A percentile compares a stretch with the other conserved stretches of the same genome.
These are phyloP conservation scores for Hymenoscyphus scutula DNA, from an alignment of 2,329 filamentous ascomycete genomes.

Conservation along the genomic window DNA sequence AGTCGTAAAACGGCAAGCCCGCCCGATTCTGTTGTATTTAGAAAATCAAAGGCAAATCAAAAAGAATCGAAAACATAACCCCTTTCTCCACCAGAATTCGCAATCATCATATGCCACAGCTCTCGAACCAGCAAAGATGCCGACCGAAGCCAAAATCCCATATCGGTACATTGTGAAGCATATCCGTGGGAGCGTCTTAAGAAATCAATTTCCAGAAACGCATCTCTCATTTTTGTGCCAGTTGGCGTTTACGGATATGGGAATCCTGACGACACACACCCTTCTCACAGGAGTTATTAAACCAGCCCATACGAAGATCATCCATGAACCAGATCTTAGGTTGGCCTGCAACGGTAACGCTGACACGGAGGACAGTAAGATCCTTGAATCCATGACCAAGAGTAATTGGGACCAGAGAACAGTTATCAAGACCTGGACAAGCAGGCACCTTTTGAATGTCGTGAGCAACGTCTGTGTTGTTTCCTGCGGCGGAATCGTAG, in stretches of 20 bases:
- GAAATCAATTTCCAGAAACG: neutral
- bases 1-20: conserved; percentile 1
- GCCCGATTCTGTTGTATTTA: conserved; percentile 5
- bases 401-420: conserved; percentile 32
- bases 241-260: conserved; percentile 19
- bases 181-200: neutral
- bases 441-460: conserved; percentile 31
- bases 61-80: conserved; percentile 9
- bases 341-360: conserved; percentile 39
- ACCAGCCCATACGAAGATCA: conserved; percentile 45
- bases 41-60: conserved; percentile 15
- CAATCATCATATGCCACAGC: neutral
- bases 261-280: conserved; percentile 38
- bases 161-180: conserved; percentile 10
- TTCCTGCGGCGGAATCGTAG: conserved; percentile 26
- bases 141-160: conserved; percentile 6
- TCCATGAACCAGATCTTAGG: conserved; percentile 48
- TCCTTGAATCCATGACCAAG: conserved; percentile 35
- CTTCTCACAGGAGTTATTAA: conserved; percentile 41
- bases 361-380: conserved; percentile 41
- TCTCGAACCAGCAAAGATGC: conserved; percentile 6
- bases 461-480: conserved; percentile 27
- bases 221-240: neutral
- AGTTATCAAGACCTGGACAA: conserved; percentile 34
- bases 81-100: conserved; percentile 9